Base-by-base conservation (phyloP, 2,329 filamentous ascomycete species). In the Sporothrix euskadiensis region DNA sequence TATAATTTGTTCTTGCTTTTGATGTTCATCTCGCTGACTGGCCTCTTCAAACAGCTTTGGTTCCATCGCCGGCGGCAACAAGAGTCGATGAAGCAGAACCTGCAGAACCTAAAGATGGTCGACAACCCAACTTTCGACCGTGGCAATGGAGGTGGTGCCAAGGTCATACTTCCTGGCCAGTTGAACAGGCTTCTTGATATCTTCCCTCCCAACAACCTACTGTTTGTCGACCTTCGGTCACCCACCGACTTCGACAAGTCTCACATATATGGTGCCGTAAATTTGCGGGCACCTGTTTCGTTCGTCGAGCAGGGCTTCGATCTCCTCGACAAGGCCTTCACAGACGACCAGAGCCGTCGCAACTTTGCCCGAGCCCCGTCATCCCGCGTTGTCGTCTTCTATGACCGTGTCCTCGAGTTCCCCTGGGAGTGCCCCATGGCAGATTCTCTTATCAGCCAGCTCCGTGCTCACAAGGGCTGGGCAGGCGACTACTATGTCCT, bases 11-110 rank as follows among this genome's bases (percentile, higher is more conserved):
- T 12, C 35, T 35, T 39, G 10, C 6, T 57, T 54, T 30, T 66
- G 2, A 12, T 14, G 49, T 49, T 69, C 4, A n/a, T 22, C 30
- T 35, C 49, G 14, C 44, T 66, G 47, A 57, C 35, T 9, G 35
- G 8, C 30, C 5, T 56, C 3, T 19, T 49, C 44, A 12, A n/a
- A 56, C 44, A 76, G 73, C 52, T 78, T 32, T 89, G 87, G 87
- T 88, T 88, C 77, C 83, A 86, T 74, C 85, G 87, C 74, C 84
- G 86, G 26, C 83, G 85, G 41, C 83, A 87, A 69, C 83, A 83
- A 68, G 85, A 87, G 74, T 79, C 82, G 22, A 83, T 85, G 44
- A 81, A 81, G 2, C 81, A 82, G 74, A 84, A 83, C 66, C 79
- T 87, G 6, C 84, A 85, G 49, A 83, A 80, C 52, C 81, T 87